Evolutionary conservation across 2,329 filamentous ascomycete genomes (phyloP), one percentile per base, ranked within the genome.

Genomic region (Massarina eburnea): DNA sequence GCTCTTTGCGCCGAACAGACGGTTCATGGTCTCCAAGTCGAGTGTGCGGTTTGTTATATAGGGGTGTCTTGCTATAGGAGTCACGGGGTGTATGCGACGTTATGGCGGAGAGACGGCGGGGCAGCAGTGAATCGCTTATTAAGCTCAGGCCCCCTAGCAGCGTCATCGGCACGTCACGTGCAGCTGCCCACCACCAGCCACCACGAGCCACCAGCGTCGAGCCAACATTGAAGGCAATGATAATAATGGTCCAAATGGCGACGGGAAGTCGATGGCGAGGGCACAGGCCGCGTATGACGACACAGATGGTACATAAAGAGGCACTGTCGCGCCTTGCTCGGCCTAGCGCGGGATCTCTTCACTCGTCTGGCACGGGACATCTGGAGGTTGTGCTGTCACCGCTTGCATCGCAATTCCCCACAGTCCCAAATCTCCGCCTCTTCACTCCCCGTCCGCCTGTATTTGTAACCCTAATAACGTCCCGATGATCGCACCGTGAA

Each of bases 11-110:
- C 94, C 94, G 71, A 99, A 99, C 60, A 99, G 81, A 62, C 94
- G 89, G 72, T 99, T 97, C 94, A 99, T 97, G 53, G 44, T 78
- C n/a, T n/a, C n/a, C n/a, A n/a, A n/a, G n/a, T n/a, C n/a, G n/a
- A n/a, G n/a, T n/a, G 72, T 39, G 26, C 3, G 18, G 8, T 20
- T n/a, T 15, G 26, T 21, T n/a, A 9, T 34, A 10, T 30, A 10
- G 3, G 9, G 10, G 4, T 24, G 34, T 24, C 26, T 14, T 18
- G n/a, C n/a, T n/a, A n/a, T n/a, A n/a, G n/a, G n/a, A 20, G 21
- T 24, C 14, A 21, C 7, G 12, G 7, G 24, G 14, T 21, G 20
- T 20, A 19, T 33, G 29, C 20, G 24, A 12, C 12, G 24, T 26
- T 7, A 12, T 26, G 24, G 37, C 15, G 20, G 38, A 12, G 35